Evolutionary conservation across 2,329 filamentous ascomycete genomes (phyloP), one percentile per base, ranked within the genome.

Genomic region (Paecilomyces sp.): DNA sequence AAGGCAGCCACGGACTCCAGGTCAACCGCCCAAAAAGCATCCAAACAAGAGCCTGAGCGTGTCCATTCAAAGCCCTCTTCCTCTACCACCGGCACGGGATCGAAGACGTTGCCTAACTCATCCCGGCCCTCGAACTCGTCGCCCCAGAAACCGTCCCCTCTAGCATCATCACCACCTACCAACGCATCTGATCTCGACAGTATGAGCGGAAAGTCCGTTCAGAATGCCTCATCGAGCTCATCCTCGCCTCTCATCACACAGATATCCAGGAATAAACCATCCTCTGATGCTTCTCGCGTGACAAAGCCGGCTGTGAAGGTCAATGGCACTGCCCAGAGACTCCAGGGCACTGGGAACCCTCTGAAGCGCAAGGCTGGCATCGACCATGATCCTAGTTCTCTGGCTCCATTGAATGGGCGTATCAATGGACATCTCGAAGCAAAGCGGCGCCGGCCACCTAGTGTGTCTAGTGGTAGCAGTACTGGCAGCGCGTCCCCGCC

Each of bases 141-240:
- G 51, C 83, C 85, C 1, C 82, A 81, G 67, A 86, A 86, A 57
- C 84, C 84, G 2, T 87, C 85, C 15, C 84, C 84, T 12, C 79
- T 87, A 11, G 84, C 82, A 9, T 83, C 83, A 6, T 86, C 85
- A 2, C 83, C 83, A 24, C 84, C 84, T 5, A 80, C 84, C 61
- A 86, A 85, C 68, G 82, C 82, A 30, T 86, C 84, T 22, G 83
- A 87, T 67, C 74, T 82, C 58, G 76, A 83, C 62, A 74, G 80
- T 66, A 74, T 75, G 63, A 71, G 63, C 56, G 72, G 73, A 50
- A 74, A 75, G 54, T 75, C 76, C 24, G 76, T 68, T 58, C 74
- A 76, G 18, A 76, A 74, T 51, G 71, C 75, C 54, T 75, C 77
- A 3, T 79, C 77, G 15, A 77, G 76, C 52, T 79, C 77, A 22